Conservation (phyloP, 345 rosid species). For the Bretschneidera sinensis region DNA sequence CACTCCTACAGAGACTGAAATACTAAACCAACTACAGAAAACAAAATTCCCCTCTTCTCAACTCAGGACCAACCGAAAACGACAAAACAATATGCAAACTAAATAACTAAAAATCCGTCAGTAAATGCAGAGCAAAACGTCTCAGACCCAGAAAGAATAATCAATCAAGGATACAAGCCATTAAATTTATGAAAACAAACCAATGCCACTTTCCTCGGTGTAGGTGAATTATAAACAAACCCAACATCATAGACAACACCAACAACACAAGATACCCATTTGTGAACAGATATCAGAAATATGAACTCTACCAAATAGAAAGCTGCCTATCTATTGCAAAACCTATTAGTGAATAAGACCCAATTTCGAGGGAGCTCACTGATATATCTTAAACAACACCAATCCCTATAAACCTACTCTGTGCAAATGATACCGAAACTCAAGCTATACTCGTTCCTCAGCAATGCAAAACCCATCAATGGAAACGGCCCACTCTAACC, state of each 20-base stretch:
- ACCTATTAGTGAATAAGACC: conserved; percentile 7
- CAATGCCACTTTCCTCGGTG: conserved; percentile 6
- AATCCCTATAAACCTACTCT: neutral
- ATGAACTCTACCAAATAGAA: conserved; percentile 7
- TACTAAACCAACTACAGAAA: neutral
- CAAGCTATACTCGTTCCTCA: conserved; percentile 15
- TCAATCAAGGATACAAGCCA: neutral
- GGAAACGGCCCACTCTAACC: conserved; percentile 11
- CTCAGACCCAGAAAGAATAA: conserved; percentile 4
- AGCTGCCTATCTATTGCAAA: conserved; percentile 2
- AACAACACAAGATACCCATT: conserved; percentile 6
- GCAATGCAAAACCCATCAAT: conserved; percentile 18
- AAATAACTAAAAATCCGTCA: neutral
- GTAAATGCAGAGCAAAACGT: conserved; percentile 2
- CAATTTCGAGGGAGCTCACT: conserved; percentile 9
- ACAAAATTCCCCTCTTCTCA: neutral
- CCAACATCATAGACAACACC: conserved; percentile 1
- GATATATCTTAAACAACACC: neutral
- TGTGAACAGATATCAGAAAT: conserved; percentile 8
- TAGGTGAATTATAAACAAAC: too few species aligned
- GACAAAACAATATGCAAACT: neutral
- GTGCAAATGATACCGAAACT: neutral
- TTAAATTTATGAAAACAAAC: neutral
- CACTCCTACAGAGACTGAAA: neutral
- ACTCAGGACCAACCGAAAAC: neutral